Evolutionary conservation across 2,329 filamentous ascomycete genomes (phyloP).

Genomic region (Bipolaris oryzae): DNA sequence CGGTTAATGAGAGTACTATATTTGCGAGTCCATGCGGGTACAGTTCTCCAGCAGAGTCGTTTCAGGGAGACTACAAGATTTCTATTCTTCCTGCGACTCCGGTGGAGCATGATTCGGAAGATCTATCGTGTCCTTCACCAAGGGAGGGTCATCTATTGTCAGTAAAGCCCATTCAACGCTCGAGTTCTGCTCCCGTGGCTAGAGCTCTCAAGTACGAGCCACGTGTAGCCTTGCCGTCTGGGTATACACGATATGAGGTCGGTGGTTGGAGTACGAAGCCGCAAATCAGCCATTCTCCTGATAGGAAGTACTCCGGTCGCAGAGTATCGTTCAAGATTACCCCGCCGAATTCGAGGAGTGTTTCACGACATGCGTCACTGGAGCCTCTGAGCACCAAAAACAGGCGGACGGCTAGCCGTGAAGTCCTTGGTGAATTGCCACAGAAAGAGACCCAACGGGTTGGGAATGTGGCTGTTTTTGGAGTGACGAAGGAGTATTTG

Average conservation of each 20-base stretch:
- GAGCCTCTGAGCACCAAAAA: conserved; percentile 38
- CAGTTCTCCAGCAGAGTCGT: conserved; percentile 21
- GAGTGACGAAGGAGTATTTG: conserved; percentile 41
- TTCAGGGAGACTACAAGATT: conserved; percentile 10
- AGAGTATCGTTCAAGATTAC: conserved; percentile 36
- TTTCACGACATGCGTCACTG: conserved; percentile 30
- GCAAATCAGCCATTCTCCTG: conserved; percentile 12
- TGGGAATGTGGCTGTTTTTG: conserved; percentile 32
- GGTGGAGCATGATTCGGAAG: conserved; percentile 27
- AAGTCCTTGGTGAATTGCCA: conserved; percentile 29
- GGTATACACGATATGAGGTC: conserved; percentile 16
- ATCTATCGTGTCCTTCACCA: conserved; percentile 13
- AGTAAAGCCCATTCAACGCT: conserved; percentile 18
- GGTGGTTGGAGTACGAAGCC: conserved; percentile 16
- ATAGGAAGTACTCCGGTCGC: conserved; percentile 32
- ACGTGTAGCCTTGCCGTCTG: conserved; percentile 6
- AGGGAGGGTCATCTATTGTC: conserved; percentile 18
- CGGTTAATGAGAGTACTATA: conserved; percentile 6
- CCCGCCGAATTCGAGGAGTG: conserved; percentile 7
- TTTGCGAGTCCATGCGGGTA: conserved; percentile 9
- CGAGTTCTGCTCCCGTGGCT: conserved; percentile 23
- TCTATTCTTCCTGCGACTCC: conserved; percentile 19
- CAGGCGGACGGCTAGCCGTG: conserved; percentile 27
- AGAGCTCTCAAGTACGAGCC: conserved; percentile 22
- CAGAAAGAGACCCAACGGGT: conserved; percentile 32